Percentiles rank a stretch among this genome's conserved stretches.
Conservation (phyloP, 2,329 filamentous ascomycete species). For the Alternaria tenuissima region DNA sequence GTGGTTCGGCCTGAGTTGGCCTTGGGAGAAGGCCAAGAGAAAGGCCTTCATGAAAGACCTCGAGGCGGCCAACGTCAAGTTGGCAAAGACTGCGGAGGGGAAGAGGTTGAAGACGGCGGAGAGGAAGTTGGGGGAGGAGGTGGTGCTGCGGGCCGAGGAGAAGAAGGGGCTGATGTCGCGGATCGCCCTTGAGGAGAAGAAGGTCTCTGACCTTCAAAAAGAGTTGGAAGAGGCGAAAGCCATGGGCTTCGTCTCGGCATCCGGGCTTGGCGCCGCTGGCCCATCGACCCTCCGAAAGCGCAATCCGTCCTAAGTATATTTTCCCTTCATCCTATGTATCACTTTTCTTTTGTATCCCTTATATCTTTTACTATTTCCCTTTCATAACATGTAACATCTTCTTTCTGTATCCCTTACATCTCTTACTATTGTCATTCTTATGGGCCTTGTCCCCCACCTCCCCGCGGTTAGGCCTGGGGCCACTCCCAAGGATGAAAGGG, state of each 20-base stretch:
- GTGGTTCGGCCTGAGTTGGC: not conserved
- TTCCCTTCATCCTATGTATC: not conserved
- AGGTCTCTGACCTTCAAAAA: not conserved
- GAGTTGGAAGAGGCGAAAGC: not conserved
- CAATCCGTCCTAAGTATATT: not conserved
- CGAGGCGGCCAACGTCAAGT: not conserved
- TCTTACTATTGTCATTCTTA: not conserved
- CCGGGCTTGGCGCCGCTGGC: not conserved
- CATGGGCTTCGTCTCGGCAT: not conserved
- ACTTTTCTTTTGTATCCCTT: not conserved
- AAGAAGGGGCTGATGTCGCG: no score
- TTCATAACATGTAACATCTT: not conserved
- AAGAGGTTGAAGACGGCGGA: no score
- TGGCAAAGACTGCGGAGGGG: no score
- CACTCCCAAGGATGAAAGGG: constrained; percentile 1
- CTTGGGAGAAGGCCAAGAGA: not conserved
- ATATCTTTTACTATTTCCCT: not conserved
- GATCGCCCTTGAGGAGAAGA: not conserved
- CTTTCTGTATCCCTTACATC: not conserved
- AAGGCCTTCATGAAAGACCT: not conserved
- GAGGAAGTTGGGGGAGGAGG: no score
- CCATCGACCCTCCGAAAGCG: not conserved
- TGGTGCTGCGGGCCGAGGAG: not conserved
- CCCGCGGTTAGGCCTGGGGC: constrained; percentile 9
- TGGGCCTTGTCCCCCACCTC: constrained; percentile 1